Percentiles rank a stretch among this genome's conserved stretches.
phyloP scores from a whole-genome alignment of 495 filamentous ascomycete genomes.

The Aspergillus kassunensis region DNA sequence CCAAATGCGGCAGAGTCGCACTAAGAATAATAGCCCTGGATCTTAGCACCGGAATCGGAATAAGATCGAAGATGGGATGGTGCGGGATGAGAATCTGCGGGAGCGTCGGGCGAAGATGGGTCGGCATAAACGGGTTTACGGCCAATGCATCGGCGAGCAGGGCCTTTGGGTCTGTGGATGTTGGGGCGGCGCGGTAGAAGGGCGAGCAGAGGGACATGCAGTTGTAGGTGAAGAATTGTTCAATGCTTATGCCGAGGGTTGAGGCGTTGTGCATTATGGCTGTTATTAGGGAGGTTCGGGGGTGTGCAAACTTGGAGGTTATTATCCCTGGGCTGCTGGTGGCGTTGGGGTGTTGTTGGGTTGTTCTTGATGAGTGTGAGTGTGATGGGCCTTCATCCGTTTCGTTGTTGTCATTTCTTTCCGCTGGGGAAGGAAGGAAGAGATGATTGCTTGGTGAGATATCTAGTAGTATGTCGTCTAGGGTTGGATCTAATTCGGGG shows the following conservation, averaged over 20 bases:
- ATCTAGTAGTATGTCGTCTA: too few species aligned
- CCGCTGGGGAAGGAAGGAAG: too few species aligned
- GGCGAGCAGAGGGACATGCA: conserved; percentile 28
- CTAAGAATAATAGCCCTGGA: conserved; percentile 35
- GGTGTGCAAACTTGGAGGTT: not conserved
- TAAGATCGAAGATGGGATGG: conserved; percentile 40
- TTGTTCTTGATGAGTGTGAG: too few species aligned
- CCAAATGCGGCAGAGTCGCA: conserved; percentile 25
- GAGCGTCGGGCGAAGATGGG: conserved; percentile 40
- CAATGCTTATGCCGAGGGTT: conserved; percentile 27
- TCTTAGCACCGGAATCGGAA: conserved; percentile 38
- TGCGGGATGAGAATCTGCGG: conserved; percentile 45
- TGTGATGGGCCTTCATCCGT: too few species aligned
- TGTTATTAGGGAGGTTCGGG: not conserved
- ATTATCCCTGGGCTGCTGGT: not conserved
- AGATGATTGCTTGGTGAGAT: too few species aligned
- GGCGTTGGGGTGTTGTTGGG: too few species aligned
- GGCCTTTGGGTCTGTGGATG: conserved; percentile 20
- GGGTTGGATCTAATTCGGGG: too few species aligned
- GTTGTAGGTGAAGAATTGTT: conserved; percentile 20
- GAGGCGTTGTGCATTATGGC: conserved; percentile 36
- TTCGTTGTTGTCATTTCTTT: too few species aligned
- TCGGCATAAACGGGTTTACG: conserved; percentile 23
- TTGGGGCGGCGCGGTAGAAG: conserved; percentile 29
- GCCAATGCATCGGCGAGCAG: conserved; percentile 18